A percentile compares a stretch with the other conserved stretches of the same genome.
These are phyloP conservation scores for Debaryomyces singareniensis DNA, from an alignment of 1,139 yeast genomes.

Conservation along the genomic window DNA sequence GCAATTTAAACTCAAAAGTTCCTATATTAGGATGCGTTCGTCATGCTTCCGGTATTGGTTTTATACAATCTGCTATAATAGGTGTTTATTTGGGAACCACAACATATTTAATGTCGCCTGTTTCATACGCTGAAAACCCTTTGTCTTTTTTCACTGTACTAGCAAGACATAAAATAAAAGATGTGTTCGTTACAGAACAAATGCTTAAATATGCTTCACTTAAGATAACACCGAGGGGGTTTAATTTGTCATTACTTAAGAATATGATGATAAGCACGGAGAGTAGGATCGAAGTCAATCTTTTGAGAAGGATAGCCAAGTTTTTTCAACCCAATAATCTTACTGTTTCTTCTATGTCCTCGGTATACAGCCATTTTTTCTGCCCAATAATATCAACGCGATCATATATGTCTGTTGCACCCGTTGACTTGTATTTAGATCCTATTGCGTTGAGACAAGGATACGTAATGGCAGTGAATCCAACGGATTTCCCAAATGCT, in stretches of 20 bases:
- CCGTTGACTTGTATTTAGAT: constrained; percentile 81
- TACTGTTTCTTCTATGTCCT: constrained; percentile 64
- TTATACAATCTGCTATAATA: constrained; percentile 70
- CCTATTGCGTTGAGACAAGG: constrained; percentile 89
- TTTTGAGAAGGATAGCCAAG: constrained; percentile 54
- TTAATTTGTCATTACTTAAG: constrained; percentile 57
- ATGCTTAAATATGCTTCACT: constrained; percentile 74
- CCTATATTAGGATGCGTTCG: constrained; percentile 85
- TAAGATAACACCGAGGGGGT: constrained; percentile 59
- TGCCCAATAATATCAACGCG: constrained; percentile 84
- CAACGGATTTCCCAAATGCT: constrained; percentile 59
- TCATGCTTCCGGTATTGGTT: constrained; percentile 81
- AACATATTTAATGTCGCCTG: constrained; percentile 74
- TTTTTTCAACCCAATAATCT: constrained; percentile 62
- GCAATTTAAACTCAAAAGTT: constrained; percentile 67
- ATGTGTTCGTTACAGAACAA: constrained; percentile 79
- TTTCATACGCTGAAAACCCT: constrained; percentile 74
- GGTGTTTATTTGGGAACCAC: constrained; percentile 87
- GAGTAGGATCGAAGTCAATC: constrained; percentile 63
- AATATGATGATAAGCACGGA: constrained; percentile 82
- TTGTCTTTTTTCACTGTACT: constrained; percentile 63
- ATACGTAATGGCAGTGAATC: constrained; percentile 71
- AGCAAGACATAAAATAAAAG: constrained; percentile 76
- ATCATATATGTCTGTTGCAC: constrained; percentile 84
- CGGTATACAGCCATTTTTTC: constrained; percentile 71